phyloP scores from a whole-genome alignment of 805 yeast species.

The Ogataea ganodermae region DNA sequence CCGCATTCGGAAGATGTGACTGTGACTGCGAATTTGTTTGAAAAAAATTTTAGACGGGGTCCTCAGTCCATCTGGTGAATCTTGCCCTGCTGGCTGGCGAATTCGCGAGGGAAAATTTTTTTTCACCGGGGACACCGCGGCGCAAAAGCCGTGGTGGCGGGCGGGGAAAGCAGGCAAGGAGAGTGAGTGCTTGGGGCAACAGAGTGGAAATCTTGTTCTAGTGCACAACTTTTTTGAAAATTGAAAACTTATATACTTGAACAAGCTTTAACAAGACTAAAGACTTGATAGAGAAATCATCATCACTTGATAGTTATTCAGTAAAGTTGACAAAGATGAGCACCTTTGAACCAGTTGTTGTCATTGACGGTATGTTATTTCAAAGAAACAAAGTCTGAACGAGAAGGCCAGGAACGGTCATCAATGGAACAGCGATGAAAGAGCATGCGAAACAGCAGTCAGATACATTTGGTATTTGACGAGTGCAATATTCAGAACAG shows the following conservation, averaged over 20 bases:
- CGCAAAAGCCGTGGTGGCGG: slow-evolving; percentile 3
- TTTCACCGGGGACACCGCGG: neutral
- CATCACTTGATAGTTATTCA: slow-evolving; percentile 15
- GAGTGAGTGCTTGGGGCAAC: neutral
- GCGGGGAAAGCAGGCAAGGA: neutral
- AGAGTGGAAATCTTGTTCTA: slow-evolving; percentile 5
- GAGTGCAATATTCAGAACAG: no score
- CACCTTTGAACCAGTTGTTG: slow-evolving; percentile 95
- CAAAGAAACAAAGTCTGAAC: neutral
- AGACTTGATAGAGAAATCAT: slow-evolving; percentile 12
- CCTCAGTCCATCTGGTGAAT: neutral
- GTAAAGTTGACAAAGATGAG: slow-evolving; percentile 51
- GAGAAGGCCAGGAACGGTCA: neutral
- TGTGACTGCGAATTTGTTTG: slow-evolving; percentile 16
- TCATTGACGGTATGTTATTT: slow-evolving; percentile 84
- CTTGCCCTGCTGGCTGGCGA: neutral
- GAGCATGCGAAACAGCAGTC: neutral
- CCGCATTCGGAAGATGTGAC: slow-evolving; percentile 4
- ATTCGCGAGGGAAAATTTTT: slow-evolving; percentile 10
- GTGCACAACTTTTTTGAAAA: slow-evolving; percentile 7
- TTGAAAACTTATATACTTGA: slow-evolving; percentile 7
- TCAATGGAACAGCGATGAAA: neutral
- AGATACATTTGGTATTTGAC: no score
- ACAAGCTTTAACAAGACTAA: slow-evolving; percentile 1
- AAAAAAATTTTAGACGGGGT: slow-evolving; percentile 7